Base-by-base conservation (phyloP, 2,329 filamentous ascomycete genomes). In the Fusarium haematococcum region DNA sequence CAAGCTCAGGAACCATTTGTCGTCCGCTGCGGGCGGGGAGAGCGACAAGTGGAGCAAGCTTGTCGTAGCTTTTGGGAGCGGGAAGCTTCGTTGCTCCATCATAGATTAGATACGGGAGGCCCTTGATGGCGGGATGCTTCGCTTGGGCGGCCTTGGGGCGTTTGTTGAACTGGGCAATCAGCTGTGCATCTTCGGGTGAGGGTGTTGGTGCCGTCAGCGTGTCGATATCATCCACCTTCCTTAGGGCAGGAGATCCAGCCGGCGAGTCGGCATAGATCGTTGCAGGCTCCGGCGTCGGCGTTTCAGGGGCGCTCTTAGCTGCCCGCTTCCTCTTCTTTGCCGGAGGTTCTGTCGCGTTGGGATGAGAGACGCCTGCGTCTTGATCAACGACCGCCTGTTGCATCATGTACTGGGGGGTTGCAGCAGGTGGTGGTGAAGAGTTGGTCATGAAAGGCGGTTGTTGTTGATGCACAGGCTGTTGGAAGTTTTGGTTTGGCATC, bases 21-120 rank as follows among this genome's bases (percentile, higher is more conserved):
- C 81, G 83, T 10, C 83, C 82, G 25, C 80, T 85, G 45, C 80
- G 81, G 16, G 84, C 77, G 9, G 85, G 83, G 23, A 84, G 69
- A 8, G 85, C 84, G 18, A 86, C 83, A 30, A 86, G 76, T 7
- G 85, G 85, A 1, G 83, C 80, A 39, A 86, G 78, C 69, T 86
- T 86, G 54, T 86, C 85, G 63, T 85, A 85, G 63, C 83, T 85
- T 72, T 86, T 86, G 6, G 84, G 84, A 1, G 81, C 83, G 71
- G 85, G 81, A 56, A 86, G 78, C 69, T 84, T 86, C n/a, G 82
- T 77, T n/a, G 78, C 82, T 3, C 81, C 84, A 25, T 83, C 80
- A 35, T 80, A 83, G 3, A 83, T 77, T 6, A 86, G 77, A 70
- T 83, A 78, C 2, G 83, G 81, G 4, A 85, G 79, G 4, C 84